Conservation (phyloP, 805 yeast species). For the Teunomyces gatunensis region DNA sequence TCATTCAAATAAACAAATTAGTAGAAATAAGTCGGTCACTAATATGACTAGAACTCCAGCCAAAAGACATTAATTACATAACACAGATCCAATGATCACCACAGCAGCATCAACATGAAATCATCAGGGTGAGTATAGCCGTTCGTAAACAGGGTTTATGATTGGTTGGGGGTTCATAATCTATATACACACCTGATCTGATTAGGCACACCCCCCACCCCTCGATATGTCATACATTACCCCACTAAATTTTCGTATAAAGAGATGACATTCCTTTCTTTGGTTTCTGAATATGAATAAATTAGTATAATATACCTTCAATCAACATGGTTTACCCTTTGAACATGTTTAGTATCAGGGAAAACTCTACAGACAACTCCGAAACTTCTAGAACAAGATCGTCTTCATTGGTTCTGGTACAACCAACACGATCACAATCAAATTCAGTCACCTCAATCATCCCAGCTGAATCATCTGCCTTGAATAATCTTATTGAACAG, state of each 20-base stretch:
- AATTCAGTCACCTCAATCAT: slow-evolving; percentile 19
- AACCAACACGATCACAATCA: slow-evolving; percentile 20
- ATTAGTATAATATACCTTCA: too few relatives aligned
- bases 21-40: too few relatives aligned
- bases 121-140: background rate
- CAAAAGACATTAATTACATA: too few relatives aligned
- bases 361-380: background rate
- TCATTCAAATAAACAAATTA: too few relatives aligned
- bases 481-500: slow-evolving; percentile 11
- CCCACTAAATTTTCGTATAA: background rate
- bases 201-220: background rate
- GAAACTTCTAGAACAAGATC: slow-evolving; percentile 8
- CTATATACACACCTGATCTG: background rate
- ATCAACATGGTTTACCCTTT: background rate
- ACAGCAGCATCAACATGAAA: background rate
- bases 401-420: background rate
- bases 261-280: background rate
- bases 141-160: background rate
- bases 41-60: too few relatives aligned
- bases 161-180: background rate
- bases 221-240: background rate
- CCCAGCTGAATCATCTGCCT: slow-evolving; percentile 8
- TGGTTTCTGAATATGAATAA: too few relatives aligned
- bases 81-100: background rate
- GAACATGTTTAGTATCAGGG: background rate